These are phyloP conservation scores for Ganoderma lucidum DNA, from an alignment of 1,284 basidiomycete species.

Conservation along the genomic window DNA sequence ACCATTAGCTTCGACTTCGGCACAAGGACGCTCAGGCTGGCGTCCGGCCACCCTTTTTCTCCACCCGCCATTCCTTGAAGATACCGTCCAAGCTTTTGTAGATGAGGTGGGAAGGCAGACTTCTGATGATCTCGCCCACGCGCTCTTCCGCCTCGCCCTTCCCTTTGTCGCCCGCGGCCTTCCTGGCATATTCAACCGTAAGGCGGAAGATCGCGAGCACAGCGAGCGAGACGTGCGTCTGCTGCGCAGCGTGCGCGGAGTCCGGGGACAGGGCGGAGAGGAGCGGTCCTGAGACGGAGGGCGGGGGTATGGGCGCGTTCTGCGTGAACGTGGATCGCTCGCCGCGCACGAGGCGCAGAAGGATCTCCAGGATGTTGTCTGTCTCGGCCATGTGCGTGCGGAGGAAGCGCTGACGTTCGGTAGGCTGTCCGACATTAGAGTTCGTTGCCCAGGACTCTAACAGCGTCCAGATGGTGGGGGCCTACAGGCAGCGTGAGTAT, in stretches of 20 bases:
- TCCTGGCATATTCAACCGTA: conserved; percentile 81
- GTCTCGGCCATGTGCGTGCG: conserved; percentile 85
- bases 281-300: conserved; percentile 68
- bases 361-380: conserved; percentile 90
- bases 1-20: neutral
- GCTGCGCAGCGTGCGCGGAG: conserved; percentile 84
- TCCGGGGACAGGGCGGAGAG: conserved; percentile 74
- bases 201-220: conserved; percentile 91
- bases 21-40: conserved; percentile 3
- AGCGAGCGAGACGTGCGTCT: conserved; percentile 92
- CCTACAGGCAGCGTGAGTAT: conserved; percentile 52
- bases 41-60: conserved; percentile 70
- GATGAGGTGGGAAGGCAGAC: conserved; percentile 84
- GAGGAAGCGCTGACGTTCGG: conserved; percentile 87
- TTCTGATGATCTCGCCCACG: conserved; percentile 89
- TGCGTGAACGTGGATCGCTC: conserved; percentile 82
- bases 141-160: conserved; percentile 78
- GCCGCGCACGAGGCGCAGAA: conserved; percentile 88
- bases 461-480: conserved; percentile 90
- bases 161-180: conserved; percentile 71
- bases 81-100: conserved; percentile 92
- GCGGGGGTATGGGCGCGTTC: conserved; percentile 63
- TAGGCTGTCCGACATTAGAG: conserved; percentile 77
- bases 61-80: conserved; percentile 89
- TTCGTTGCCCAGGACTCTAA: conserved; percentile 88